phyloP scores from a whole-genome alignment of 306 rosid species.

The Adenanthera pavonina region DNA sequence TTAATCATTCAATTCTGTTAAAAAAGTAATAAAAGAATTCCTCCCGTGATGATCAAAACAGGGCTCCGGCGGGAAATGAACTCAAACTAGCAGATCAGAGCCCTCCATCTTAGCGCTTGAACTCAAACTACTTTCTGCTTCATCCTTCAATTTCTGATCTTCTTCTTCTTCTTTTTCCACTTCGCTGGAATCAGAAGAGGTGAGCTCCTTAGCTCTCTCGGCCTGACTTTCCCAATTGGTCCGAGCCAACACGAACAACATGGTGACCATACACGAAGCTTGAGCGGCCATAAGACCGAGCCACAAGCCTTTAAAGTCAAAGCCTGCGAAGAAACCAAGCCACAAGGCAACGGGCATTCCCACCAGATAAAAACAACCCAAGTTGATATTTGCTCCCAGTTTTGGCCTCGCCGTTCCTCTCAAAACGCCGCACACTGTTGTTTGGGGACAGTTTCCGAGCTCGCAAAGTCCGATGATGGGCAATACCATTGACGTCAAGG shows the following conservation, averaged over 20 bases:
- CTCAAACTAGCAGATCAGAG: slow-evolving; percentile 47
- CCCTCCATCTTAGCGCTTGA: slow-evolving; percentile 8
- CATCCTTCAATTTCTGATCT: background rate
- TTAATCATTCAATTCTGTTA: background rate
- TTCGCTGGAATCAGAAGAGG: slow-evolving; percentile 46
- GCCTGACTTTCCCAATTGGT: slow-evolving; percentile 84
- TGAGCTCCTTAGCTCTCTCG: slow-evolving; percentile 66
- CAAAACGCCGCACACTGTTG: slow-evolving; percentile 87
- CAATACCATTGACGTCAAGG: slow-evolving; percentile 67
- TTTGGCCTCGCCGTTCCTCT: slow-evolving; percentile 89
- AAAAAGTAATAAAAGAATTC: slow-evolving; percentile 37
- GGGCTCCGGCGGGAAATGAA: background rate
- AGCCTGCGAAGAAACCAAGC: slow-evolving; percentile 70
- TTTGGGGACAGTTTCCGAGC: slow-evolving; percentile 93
- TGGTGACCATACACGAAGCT: slow-evolving; percentile 69
- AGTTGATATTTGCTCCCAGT: slow-evolving; percentile 80
- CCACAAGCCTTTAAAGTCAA: slow-evolving; percentile 86
- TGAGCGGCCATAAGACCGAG: slow-evolving; percentile 87
- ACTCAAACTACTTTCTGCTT: background rate
- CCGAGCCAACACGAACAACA: slow-evolving; percentile 66
- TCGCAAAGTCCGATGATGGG: slow-evolving; percentile 88
- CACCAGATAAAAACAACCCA: slow-evolving; percentile 82
- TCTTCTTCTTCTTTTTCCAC: slow-evolving; percentile 10
- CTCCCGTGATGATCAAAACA: background rate
- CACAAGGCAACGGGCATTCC: slow-evolving; percentile 90